A percentile compares a stretch with the other conserved stretches of the same genome.
phyloP scores from a whole-genome alignment of 805 yeast species.

The Candida tibetensis region DNA sequence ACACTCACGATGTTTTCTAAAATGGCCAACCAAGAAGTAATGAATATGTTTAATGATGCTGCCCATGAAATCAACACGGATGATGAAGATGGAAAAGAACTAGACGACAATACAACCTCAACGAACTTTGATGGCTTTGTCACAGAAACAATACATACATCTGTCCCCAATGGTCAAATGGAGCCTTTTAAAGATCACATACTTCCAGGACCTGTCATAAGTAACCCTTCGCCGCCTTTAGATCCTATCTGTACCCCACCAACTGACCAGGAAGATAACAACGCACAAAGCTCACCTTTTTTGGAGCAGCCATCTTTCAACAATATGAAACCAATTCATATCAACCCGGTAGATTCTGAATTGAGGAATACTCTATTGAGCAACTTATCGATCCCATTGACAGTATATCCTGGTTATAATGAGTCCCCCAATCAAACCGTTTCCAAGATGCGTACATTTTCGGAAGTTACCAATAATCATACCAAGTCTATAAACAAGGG shows the following conservation, averaged over 20 bases:
- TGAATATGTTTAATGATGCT: constrained; percentile 69
- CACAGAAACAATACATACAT: constrained; percentile 44
- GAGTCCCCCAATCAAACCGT: constrained; percentile 33
- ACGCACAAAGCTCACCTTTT: constrained; percentile 47
- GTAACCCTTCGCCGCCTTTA: constrained; percentile 1
- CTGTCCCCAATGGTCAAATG: background rate
- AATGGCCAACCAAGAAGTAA: constrained; percentile 71
- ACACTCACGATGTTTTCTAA: constrained; percentile 76
- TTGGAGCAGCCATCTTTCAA: constrained; percentile 27
- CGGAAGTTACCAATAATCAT: constrained; percentile 31
- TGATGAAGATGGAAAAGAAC: constrained; percentile 24
- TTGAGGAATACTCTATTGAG: constrained; percentile 39
- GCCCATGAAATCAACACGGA: constrained; percentile 29
- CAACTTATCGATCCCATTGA: constrained; percentile 34
- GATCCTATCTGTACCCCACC: constrained; percentile 23
- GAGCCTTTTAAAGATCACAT: too few species aligned
- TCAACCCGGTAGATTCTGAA: constrained; percentile 44
- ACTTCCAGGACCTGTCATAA: constrained; percentile 1
- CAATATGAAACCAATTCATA: constrained; percentile 6
- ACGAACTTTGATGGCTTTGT: constrained; percentile 45
- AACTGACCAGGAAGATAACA: constrained; percentile 24
- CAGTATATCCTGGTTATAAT: constrained; percentile 29
- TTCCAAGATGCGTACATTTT: constrained; percentile 28
- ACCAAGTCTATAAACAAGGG: constrained; percentile 36
- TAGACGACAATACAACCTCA: constrained; percentile 20